phyloP scores from a whole-genome alignment of 306 rosid genomes.

The Gastrolobium villosum region DNA sequence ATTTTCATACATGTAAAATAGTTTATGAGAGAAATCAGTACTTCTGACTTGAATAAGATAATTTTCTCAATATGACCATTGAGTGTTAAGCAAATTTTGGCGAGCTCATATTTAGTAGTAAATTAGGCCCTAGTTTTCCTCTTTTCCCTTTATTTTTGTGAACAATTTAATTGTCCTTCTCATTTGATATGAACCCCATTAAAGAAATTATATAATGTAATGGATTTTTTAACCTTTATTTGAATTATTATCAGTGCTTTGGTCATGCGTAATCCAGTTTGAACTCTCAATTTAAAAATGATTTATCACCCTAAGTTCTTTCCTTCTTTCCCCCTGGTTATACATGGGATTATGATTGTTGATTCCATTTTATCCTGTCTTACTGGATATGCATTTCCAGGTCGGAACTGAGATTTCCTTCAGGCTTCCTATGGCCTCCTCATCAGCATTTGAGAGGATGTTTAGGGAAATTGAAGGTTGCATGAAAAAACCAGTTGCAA shows the following conservation, averaged over 20 bases:
- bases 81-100: slow-evolving; percentile 27
- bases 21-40: slow-evolving; percentile 18
- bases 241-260: slow-evolving; percentile 22
- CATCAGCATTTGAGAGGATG: slow-evolving; percentile 85
- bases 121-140: slow-evolving; percentile 5
- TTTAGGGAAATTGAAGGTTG: slow-evolving; percentile 96
- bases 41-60: slow-evolving; percentile 21
- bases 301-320: not conserved
- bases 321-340: not conserved
- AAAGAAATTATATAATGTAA: not conserved
- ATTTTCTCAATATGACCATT: not conserved
- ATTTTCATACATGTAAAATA: not conserved
- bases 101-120: slow-evolving; percentile 28
- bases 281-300: slow-evolving; percentile 13
- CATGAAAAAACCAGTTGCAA: slow-evolving; percentile 62
- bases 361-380: slow-evolving; percentile 41
- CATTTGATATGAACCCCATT: slow-evolving; percentile 19
- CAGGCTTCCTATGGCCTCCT: slow-evolving; percentile 94
- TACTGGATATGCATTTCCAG: slow-evolving; percentile 59
- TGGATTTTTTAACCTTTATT: slow-evolving; percentile 44
- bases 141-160: slow-evolving; percentile 29
- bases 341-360: slow-evolving; percentile 30
- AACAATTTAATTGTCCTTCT: slow-evolving; percentile 32
- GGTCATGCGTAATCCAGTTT: slow-evolving; percentile 26
- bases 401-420: slow-evolving; percentile 99